phyloP scores from a whole-genome alignment of 2,329 filamentous ascomycete species.

The Tolypocladium ovalisporum region DNA sequence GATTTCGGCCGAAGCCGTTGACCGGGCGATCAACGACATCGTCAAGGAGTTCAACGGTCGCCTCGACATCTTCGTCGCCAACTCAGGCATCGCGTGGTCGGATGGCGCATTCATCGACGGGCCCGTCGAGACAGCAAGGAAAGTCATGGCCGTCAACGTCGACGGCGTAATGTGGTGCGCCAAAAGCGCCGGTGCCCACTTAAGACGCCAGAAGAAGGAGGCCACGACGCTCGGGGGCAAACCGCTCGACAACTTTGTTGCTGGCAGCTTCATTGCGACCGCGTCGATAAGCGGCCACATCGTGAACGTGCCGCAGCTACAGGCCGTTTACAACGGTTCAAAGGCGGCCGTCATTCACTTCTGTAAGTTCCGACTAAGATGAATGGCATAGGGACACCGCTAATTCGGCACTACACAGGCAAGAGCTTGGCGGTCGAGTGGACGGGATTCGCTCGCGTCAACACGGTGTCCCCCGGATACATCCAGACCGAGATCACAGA shows the following conservation, averaged over 20 bases:
- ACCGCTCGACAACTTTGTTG: slow-evolving; percentile 46
- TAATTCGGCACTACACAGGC: slow-evolving; percentile 6
- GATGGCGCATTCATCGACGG: slow-evolving; percentile 58
- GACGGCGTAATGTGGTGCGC: slow-evolving; percentile 73
- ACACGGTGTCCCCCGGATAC: slow-evolving; percentile 65
- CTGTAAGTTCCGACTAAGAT: slow-evolving; percentile 27
- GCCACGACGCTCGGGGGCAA: slow-evolving; percentile 52
- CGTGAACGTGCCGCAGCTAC: slow-evolving; percentile 65
- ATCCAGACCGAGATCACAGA: slow-evolving; percentile 62
- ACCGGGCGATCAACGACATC: slow-evolving; percentile 38
- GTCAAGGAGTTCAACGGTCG: slow-evolving; percentile 60
- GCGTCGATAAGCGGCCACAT: slow-evolving; percentile 71
- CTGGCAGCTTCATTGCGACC: slow-evolving; percentile 67
- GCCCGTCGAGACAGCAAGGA: slow-evolving; percentile 49
- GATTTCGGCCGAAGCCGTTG: slow-evolving; percentile 38
- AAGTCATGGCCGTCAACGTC: slow-evolving; percentile 61
- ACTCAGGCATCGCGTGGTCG: slow-evolving; percentile 66
- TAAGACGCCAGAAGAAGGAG: slow-evolving; percentile 58
- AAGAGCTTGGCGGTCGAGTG: slow-evolving; percentile 67
- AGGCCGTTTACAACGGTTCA: slow-evolving; percentile 63
- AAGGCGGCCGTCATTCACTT: slow-evolving; percentile 55
- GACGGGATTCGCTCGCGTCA: slow-evolving; percentile 63
- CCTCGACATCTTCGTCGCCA: slow-evolving; percentile 70
- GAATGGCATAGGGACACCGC: not conserved
- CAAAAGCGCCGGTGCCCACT: slow-evolving; percentile 57